A percentile compares a stretch with the other conserved stretches of the same genome.
phyloP scores from a whole-genome alignment of 495 filamentous ascomycete genomes.

The Friedmanniomyces endolithicus region DNA sequence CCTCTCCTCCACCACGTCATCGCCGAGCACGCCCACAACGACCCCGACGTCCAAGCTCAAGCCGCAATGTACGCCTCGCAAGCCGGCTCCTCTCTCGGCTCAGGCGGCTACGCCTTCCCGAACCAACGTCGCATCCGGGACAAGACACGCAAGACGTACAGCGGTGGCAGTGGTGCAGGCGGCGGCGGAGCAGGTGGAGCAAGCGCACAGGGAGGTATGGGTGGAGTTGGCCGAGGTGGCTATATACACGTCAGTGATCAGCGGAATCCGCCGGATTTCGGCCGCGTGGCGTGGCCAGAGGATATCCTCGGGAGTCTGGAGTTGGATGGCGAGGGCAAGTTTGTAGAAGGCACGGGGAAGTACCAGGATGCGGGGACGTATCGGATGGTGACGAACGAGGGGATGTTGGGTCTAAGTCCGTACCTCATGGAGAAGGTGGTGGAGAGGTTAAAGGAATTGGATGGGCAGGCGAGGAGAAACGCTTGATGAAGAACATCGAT shows the following conservation, averaged over 20 bases:
- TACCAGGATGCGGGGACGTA: constrained; percentile 58
- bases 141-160: constrained; percentile 18
- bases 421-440: constrained; percentile 47
- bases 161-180: constrained; percentile 35
- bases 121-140: constrained; percentile 27
- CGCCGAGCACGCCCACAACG: constrained; percentile 52
- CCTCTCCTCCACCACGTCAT: constrained; percentile 63
- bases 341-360: constrained; percentile 47
- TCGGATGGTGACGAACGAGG: constrained; percentile 54
- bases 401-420: constrained; percentile 49
- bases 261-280: constrained; percentile 77
- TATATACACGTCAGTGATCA: constrained; percentile 80
- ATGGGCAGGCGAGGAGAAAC: constrained; percentile 10
- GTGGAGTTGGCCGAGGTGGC: constrained; percentile 71
- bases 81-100: constrained; percentile 56
- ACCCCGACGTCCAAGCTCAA: constrained; percentile 60
- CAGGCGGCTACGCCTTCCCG: constrained; percentile 51
- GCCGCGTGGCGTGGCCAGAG: constrained; percentile 75
- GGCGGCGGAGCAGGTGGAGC: constrained; percentile 58
- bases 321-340: constrained; percentile 63
- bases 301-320: constrained; percentile 91
- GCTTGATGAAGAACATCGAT: not conserved
- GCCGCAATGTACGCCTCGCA: constrained; percentile 70
- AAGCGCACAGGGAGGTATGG: constrained; percentile 69
- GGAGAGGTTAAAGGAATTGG: constrained; percentile 30